Evolutionary conservation across 768 basidiomycete species (phyloP).

Genomic region (Myochromella boudieri): DNA sequence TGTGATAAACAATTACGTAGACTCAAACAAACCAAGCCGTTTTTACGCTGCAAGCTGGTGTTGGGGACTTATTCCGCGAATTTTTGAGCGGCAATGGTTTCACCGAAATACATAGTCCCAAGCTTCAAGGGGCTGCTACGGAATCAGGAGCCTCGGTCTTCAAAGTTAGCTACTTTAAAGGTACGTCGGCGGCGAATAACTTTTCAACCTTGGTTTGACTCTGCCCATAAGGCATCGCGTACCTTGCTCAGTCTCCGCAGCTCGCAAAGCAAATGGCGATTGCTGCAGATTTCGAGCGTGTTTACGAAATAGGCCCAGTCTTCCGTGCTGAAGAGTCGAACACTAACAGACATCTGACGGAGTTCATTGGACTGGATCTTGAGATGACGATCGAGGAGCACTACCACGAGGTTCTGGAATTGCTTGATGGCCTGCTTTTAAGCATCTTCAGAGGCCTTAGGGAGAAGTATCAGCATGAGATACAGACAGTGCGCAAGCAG

Average conservation of each 20-base stretch:
- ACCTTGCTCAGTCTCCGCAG: conserved; percentile 95
- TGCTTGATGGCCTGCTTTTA: conserved; percentile 85
- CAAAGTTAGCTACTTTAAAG: conserved; percentile 98
- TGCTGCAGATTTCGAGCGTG: conserved; percentile 96
- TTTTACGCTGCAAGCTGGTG: conserved; percentile 88
- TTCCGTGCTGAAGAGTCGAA: conserved; percentile 98
- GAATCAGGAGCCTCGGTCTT: conserved; percentile 97
- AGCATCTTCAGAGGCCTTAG: conserved; percentile 84
- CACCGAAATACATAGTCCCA: conserved; percentile 95
- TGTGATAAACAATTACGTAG: conserved; percentile 36
- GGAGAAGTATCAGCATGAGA: conserved; percentile 77
- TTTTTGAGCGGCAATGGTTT: conserved; percentile 76
- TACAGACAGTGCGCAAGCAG: conserved; percentile 77
- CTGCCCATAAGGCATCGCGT: conserved; percentile 69
- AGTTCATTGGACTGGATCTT: conserved; percentile 97
- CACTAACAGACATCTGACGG: conserved; percentile 97
- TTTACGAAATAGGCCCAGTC: conserved; percentile 95
- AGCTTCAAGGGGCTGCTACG: conserved; percentile 94
- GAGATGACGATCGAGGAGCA: conserved; percentile 99
- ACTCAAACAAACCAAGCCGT: conserved; percentile 95
- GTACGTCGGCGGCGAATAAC: conserved; percentile 34
- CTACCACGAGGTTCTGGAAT: conserved; percentile 95
- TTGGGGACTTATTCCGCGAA: conserved; percentile 85
- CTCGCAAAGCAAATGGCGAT: conserved; percentile 99
- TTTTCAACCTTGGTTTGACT: neutral